These are phyloP conservation scores for Olyra latifolia DNA, from an alignment of 176 grass and related monocot species.

Conservation along the genomic window DNA sequence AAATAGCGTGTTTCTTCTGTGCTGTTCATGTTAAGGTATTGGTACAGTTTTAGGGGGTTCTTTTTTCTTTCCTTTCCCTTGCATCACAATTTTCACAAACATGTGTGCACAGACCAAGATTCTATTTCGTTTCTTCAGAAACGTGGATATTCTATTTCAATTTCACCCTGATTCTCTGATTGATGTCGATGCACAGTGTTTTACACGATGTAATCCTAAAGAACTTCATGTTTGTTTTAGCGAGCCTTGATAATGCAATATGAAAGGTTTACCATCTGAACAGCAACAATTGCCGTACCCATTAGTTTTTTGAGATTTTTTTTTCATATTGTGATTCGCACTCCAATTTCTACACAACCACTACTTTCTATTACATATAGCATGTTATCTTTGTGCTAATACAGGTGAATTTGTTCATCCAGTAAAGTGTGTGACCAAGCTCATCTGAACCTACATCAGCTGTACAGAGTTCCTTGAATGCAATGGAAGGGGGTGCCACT, in stretches of 20 bases:
- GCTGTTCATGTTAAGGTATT: neutral
- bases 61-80: neutral
- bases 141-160: neutral
- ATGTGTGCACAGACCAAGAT: no score
- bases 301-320: no score
- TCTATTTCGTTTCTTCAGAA: no score
- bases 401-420: neutral
- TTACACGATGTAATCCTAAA: neutral
- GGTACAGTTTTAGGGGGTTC: neutral
- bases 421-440: neutral
- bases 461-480: neutral
- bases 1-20: neutral
- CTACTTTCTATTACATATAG: neutral
- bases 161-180: neutral
- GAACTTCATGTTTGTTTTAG: neutral
- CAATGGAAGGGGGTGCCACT: constrained; percentile 75
- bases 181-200: neutral
- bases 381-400: neutral
- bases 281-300: neutral
- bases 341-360: neutral
- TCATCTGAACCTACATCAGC: constrained; percentile 2
- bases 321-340: no score
- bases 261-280: neutral
- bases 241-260: neutral
- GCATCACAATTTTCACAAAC: neutral